Percentiles rank a stretch among this genome's conserved stretches.
Conservation (phyloP, 306 rosid species). For the Cicer cuneatum region DNA sequence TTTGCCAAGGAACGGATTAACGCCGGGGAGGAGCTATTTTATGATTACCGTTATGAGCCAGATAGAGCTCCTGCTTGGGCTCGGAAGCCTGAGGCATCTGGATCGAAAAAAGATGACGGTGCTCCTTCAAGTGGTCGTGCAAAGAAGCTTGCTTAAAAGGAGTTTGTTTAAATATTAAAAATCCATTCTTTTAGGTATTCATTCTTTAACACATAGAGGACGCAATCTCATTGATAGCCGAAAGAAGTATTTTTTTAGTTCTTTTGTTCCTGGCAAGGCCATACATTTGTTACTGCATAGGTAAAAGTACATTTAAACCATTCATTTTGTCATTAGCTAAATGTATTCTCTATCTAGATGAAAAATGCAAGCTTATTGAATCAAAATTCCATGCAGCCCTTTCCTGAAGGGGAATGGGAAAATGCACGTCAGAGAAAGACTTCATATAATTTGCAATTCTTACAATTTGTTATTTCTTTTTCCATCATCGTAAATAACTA, state of each 20-base stretch:
- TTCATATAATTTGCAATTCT: not conserved
- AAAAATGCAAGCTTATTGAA: constrained; percentile 33
- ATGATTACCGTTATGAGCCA: constrained; percentile 94
- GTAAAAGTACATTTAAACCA: constrained; percentile 46
- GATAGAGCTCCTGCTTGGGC: constrained; percentile 99
- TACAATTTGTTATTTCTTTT: constrained; percentile 10
- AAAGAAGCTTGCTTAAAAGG: constrained; percentile 82
- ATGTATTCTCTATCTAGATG: constrained; percentile 42
- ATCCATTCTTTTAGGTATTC: constrained; percentile 59
- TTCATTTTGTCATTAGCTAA: constrained; percentile 52
- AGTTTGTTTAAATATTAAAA: constrained; percentile 41
- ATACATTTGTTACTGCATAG: constrained; percentile 60
- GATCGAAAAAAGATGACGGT: constrained; percentile 83
- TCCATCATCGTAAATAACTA: not conserved
- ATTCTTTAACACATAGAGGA: constrained; percentile 68
- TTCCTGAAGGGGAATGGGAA: constrained; percentile 15
- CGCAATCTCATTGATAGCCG: constrained; percentile 58
- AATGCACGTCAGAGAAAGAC: constrained; percentile 23
- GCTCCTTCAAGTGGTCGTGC: constrained; percentile 97
- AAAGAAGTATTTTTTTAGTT: constrained; percentile 55
- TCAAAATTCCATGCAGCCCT: constrained; percentile 42
- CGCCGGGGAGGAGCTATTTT: constrained; percentile 97
- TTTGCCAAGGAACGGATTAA: constrained; percentile 95
- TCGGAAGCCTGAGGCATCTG: constrained; percentile 84
- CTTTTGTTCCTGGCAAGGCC: constrained; percentile 57